Evolutionary conservation across 2,329 filamentous ascomycete genomes (phyloP), one percentile per base, ranked within the genome.

Genomic region (Emmonsia crescens): DNA sequence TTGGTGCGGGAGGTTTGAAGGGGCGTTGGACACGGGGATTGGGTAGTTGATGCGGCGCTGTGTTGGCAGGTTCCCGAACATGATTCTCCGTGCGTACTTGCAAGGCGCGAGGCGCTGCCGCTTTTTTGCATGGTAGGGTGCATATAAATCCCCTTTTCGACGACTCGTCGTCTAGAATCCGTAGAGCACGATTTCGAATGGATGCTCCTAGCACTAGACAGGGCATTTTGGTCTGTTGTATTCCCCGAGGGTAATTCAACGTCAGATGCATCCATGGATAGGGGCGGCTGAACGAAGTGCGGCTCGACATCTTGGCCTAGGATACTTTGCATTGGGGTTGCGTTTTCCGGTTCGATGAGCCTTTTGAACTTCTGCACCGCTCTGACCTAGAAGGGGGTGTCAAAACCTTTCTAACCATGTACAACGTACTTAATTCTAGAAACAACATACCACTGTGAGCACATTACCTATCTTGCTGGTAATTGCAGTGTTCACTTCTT

Each of bases 401-500:
- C 31, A 55, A 31, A 38, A 54, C 16, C 16, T 1, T 2, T 54
- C 16, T 24, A 24, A 38, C 1, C 19, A 27, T 27, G 8, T 2
- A 36, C 9, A 38, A 8, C 2, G 19, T 21, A 36, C 24, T 36
- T 10, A 6, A 21, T 55, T 21, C 29, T 12, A 38, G n/a, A 62
- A 60, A 52, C 57, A 55, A 64, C 72, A 60, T 80, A 91, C 88
- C 66, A 97, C 89, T 59, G 86, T 89, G 62, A 97, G 80, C 1
- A 97, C 80, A 70, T 94, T 88, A 63, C 87, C 87, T 83, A 97
- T 91, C 70, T 91, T 95, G 29, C 84, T 85, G 2, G 94, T 97
- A 66, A 97, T 95, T 16, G 94, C 94, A 65, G 88, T 85, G 68
- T 91, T 91, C 70, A 96, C 84, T 75, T 99, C 94, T 61, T 92